Base-by-base conservation (phyloP, 306 rosid species). In the Cucurbita maxima region DNA sequence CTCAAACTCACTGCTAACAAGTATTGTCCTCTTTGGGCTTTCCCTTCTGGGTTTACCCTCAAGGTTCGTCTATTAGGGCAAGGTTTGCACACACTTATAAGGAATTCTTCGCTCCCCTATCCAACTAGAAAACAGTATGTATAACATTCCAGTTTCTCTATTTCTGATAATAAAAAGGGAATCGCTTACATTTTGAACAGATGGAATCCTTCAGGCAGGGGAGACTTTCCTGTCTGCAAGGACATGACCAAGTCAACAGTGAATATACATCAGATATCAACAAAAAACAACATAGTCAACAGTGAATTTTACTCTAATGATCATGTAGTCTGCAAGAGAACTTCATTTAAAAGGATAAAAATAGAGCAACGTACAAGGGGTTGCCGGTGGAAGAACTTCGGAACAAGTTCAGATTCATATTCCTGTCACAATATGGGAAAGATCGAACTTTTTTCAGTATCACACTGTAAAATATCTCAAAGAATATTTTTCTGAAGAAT, bases 151-250 rank as follows among this genome's bases (percentile, higher is more conserved):
- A 16, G 4, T 66, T 70, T 48, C 19, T 30, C 20, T 13, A 19
- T 73, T 56, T 43, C 36, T 7, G 10, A 9, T 38, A 41, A 72
- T 34, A 9, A 36, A 72, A 72, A 72, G 37, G 66, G 67, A 58
- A 38, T 74, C 45, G 19, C 96, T 87, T 88, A 93, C 98, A 87
- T 75, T 67, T 82, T 74, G 90, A 91, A 81, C 98, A 93, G 47
- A 41, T 71, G 72, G 83, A 72, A 77, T 68, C 75, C 77, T 82
- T 74, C 68, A 34, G 62, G 84, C 98, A 90, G 19, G 93, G 97
- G 77, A 83, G 85, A 71, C 75, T 60, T 53, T 75, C 83, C 44
- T 41, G 76, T 75, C 96, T 88, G 83, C 68, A 78, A 79, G 52
- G 52, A 50, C 40, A 30, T 30, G 34, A 30, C 34, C 34, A 30